These are phyloP conservation scores for Clavispora fructus DNA, from an alignment of 805 yeast genomes.

Conservation along the genomic window DNA sequence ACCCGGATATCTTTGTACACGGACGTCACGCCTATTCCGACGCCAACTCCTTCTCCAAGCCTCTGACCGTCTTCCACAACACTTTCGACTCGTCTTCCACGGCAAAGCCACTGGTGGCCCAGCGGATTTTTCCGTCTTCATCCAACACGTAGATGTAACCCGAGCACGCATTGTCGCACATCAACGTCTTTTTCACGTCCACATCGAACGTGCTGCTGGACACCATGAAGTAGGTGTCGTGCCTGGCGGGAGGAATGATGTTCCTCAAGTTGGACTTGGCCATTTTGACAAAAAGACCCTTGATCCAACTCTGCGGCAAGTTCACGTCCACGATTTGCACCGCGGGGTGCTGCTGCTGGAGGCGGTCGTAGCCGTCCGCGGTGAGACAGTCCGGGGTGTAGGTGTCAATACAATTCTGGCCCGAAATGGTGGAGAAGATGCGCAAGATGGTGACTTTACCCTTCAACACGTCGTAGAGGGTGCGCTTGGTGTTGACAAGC, in stretches of 20 bases:
- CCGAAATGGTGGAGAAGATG: conserved; percentile 62
- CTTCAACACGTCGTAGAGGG: conserved; percentile 35
- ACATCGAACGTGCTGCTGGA: conserved; percentile 56
- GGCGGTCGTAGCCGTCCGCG: conserved; percentile 35
- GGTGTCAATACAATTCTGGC: conserved; percentile 59
- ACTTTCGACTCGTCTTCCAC: conserved; percentile 56
- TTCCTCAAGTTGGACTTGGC: conserved; percentile 40
- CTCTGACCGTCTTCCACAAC: conserved; percentile 62
- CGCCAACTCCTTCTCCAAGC: conserved; percentile 45
- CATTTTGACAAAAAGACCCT: conserved; percentile 53
- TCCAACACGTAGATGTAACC: conserved; percentile 85
- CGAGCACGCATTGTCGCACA: conserved; percentile 69
- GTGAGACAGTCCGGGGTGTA: conserved; percentile 49
- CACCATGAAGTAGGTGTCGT: conserved; percentile 56
- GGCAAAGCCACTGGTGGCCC: conserved; percentile 89
- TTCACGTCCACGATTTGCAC: conserved; percentile 74
- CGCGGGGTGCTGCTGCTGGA: conserved; percentile 40
- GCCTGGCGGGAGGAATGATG: conserved; percentile 44
- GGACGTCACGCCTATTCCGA: too few relatives aligned
- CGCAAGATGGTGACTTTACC: conserved; percentile 61
- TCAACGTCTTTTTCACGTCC: conserved; percentile 51
- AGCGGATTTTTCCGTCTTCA: conserved; percentile 65
- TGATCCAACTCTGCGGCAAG: conserved; percentile 67
- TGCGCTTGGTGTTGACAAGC: conserved; percentile 32
- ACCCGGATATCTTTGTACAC: too few relatives aligned